Evolutionary conservation across 306 rosid species (phyloP).

Genomic region (Corylus heterophylla): DNA sequence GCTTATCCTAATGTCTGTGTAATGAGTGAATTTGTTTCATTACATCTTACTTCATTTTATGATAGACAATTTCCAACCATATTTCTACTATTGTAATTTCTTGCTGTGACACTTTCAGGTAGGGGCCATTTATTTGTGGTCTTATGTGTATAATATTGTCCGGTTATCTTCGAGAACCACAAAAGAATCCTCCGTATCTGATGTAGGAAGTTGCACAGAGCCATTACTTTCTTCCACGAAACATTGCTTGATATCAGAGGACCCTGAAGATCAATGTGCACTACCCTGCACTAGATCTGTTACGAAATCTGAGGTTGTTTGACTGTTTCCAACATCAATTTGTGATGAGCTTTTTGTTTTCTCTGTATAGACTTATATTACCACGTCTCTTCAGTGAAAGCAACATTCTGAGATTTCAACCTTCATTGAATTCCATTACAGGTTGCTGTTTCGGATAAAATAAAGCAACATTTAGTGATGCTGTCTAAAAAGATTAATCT

Average conservation of each 20-base stretch:
- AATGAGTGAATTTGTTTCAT: background rate
- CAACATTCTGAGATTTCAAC: background rate
- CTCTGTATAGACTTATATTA: background rate
- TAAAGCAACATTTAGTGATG: conserved; percentile 16
- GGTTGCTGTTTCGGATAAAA: conserved; percentile 21
- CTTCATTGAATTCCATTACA: conserved; percentile 2
- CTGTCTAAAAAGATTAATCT: conserved; percentile 33
- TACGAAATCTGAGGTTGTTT: conserved; percentile 23
- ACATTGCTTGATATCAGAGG: conserved; percentile 12
- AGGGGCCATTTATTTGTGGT: conserved; percentile 52
- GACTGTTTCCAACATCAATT: conserved; percentile 17
- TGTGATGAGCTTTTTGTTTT: background rate
- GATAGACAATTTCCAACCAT: background rate
- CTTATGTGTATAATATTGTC: conserved; percentile 56
- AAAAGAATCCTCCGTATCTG: conserved; percentile 21
- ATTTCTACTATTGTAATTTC: background rate
- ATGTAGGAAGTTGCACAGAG: conserved; percentile 24
- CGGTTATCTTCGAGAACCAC: conserved; percentile 38
- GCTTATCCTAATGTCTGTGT: background rate
- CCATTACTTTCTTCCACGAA: conserved; percentile 38
- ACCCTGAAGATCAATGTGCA: conserved; percentile 12
- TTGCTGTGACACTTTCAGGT: conserved; percentile 36
- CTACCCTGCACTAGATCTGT: conserved; percentile 23
- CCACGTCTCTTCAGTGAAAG: background rate
- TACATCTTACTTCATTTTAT: background rate